These are phyloP conservation scores for Syzygium jambos DNA, from an alignment of 345 rosid genomes.

Conservation along the genomic window DNA sequence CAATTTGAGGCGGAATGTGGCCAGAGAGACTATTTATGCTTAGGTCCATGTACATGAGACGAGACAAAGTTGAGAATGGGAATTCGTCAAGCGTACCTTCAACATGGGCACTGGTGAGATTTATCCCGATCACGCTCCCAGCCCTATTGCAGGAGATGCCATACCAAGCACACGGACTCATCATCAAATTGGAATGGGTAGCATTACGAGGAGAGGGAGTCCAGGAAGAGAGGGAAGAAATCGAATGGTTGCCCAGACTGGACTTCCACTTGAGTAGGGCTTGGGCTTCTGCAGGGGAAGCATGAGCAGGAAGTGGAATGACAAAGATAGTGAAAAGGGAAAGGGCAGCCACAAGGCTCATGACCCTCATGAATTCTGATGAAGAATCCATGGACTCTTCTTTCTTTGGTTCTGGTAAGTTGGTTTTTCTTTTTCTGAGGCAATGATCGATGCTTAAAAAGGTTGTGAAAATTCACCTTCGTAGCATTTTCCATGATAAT, in stretches of 20 bases:
- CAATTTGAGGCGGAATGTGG: slow-evolving; percentile 12
- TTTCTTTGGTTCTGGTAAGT: not conserved
- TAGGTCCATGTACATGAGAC: slow-evolving; percentile 13
- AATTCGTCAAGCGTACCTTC: slow-evolving; percentile 13
- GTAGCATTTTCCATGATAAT: not conserved
- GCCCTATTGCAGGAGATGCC: slow-evolving; percentile 10
- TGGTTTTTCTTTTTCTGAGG: not conserved
- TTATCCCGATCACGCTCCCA: not conserved
- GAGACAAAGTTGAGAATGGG: slow-evolving; percentile 14
- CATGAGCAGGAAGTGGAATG: not conserved
- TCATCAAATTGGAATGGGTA: not conserved
- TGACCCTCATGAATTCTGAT: not conserved
- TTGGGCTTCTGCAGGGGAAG: not conserved
- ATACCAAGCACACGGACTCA: slow-evolving; percentile 7
- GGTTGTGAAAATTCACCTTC: not conserved
- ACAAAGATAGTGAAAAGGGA: not conserved
- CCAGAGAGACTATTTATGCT: slow-evolving; percentile 11
- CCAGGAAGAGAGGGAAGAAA: slow-evolving; percentile 10
- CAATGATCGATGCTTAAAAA: not conserved
- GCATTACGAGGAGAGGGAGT: not conserved
- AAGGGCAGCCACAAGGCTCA: not conserved
- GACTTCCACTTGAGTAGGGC: slow-evolving; percentile 14
- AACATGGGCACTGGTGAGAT: slow-evolving; percentile 1
- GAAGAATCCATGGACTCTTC: not conserved
- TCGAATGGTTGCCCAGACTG: slow-evolving; percentile 5